Evolutionary conservation across 2,329 filamentous ascomycete genomes (phyloP).

Genomic region (Onygena corvina): DNA sequence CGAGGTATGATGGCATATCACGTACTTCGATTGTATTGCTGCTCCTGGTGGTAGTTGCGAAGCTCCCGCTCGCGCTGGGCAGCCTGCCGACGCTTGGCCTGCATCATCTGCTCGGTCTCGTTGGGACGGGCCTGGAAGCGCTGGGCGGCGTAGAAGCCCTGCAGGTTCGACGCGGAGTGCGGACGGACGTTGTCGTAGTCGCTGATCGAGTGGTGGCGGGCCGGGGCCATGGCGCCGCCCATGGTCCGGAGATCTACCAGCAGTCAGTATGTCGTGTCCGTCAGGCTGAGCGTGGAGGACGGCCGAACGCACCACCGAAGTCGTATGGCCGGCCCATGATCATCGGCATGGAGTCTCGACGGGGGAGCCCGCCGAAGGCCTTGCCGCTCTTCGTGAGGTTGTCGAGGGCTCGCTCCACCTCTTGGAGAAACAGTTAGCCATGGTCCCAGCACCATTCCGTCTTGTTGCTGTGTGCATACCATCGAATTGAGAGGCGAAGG

Average conservation of each 20-base stretch:
- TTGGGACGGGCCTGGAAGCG: conserved; percentile 77
- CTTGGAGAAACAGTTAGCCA: conserved; percentile 37
- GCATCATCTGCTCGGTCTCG: conserved; percentile 97
- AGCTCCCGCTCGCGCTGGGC: conserved; percentile 98
- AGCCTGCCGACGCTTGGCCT: conserved; percentile 98
- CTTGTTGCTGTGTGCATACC: conserved; percentile 46
- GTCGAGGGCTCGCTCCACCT: conserved; percentile 91
- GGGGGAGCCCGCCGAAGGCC: conserved; percentile 59
- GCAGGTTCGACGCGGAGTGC: conserved; percentile 64
- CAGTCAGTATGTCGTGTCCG: conserved; percentile 13
- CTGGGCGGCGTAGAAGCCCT: conserved; percentile 89
- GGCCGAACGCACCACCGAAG: conserved; percentile 43
- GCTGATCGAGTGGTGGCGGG: conserved; percentile 72
- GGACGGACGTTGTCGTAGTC: conserved; percentile 69
- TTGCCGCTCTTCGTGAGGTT: conserved; percentile 96
- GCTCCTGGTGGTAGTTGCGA: conserved; percentile 99
- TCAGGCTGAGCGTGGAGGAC: not conserved
- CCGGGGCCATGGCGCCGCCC: conserved; percentile 39
- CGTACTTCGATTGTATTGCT: conserved; percentile 98
- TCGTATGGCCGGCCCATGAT: conserved; percentile 49
- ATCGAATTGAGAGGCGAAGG: conserved; percentile 80
- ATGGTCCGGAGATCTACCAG: conserved; percentile 54
- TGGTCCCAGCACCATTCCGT: not conserved
- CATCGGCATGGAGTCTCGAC: conserved; percentile 69
- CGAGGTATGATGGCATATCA: conserved; percentile 29